phyloP scores from a whole-genome alignment of 345 rosid genomes.

The Cardamine occulta region DNA sequence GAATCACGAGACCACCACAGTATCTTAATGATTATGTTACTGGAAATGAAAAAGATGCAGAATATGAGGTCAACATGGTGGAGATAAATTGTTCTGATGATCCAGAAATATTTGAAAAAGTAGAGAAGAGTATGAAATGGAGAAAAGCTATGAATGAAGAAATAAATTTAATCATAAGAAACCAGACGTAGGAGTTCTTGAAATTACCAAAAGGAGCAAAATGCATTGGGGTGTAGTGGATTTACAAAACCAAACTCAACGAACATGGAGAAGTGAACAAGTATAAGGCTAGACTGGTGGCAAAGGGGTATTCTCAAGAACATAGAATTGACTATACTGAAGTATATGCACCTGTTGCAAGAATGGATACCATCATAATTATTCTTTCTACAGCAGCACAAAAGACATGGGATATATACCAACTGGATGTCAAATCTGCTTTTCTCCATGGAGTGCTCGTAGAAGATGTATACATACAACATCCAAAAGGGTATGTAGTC shows the following conservation, averaged over 20 bases:
- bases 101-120: neutral
- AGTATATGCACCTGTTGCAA: neutral
- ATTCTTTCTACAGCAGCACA: neutral
- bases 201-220: neutral
- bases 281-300: neutral
- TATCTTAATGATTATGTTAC: neutral
- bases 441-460: neutral
- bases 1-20: too few relatives aligned
- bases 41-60: neutral
- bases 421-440: neutral
- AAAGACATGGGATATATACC: fast-evolving
- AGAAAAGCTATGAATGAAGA: neutral
- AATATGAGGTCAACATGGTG: neutral
- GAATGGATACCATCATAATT: neutral
- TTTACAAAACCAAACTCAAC: neutral
- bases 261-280: neutral
- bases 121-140: neutral
- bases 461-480: fast-evolving
- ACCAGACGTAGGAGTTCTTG: neutral
- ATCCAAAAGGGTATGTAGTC: neutral
- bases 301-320: neutral
- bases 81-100: neutral
- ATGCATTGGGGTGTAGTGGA: neutral
- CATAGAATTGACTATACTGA: neutral
- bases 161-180: neutral